A percentile compares a stretch with the other conserved stretches of the same genome.
Conservation (phyloP, 169 alveolate genomes). For the Pseudocohnilembus persalinus region DNA sequence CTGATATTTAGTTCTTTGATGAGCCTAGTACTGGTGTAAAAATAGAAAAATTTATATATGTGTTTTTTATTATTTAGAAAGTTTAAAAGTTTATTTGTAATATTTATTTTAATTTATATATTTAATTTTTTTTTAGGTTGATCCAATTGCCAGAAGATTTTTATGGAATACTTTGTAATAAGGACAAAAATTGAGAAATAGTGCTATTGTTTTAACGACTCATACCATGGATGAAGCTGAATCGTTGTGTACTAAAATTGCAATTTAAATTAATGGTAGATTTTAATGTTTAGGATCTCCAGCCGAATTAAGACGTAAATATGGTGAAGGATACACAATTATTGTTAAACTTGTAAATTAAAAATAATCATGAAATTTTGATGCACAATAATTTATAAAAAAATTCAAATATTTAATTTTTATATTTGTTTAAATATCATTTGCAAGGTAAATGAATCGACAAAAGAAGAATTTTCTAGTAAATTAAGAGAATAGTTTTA, state of each 20-base stretch:
- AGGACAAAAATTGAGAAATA: constrained; percentile 32
- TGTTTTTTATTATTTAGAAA: constrained; percentile 69
- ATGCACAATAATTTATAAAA: no score
- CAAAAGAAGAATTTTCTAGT: neutral
- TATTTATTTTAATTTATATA: neutral
- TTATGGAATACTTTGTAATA: constrained; percentile 84
- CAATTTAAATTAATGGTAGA: constrained; percentile 68
- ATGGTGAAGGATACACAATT: constrained; percentile 84
- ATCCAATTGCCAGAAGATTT: constrained; percentile 81
- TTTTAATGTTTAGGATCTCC: constrained; percentile 77
- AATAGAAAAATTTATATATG: no score
- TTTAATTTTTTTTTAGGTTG: constrained; percentile 46
- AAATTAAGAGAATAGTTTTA: constrained; percentile 12
- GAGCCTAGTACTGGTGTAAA: constrained; percentile 91
- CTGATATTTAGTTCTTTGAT: constrained; percentile 83
- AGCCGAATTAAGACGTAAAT: constrained; percentile 66
- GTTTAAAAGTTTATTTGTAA: constrained; percentile 24
- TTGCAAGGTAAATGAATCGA: no score
- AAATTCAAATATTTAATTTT: no score
- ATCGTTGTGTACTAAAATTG: constrained; percentile 78
- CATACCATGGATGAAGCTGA: constrained; percentile 87
- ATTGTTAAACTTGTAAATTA: constrained; percentile 40
- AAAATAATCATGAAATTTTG: neutral
- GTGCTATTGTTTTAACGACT: constrained; percentile 74
- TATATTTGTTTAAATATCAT: no score